Evolutionary conservation across 2,329 filamentous ascomycete genomes (phyloP), one percentile per base, ranked within the genome.

Genomic region (Calonectria honghensis): DNA sequence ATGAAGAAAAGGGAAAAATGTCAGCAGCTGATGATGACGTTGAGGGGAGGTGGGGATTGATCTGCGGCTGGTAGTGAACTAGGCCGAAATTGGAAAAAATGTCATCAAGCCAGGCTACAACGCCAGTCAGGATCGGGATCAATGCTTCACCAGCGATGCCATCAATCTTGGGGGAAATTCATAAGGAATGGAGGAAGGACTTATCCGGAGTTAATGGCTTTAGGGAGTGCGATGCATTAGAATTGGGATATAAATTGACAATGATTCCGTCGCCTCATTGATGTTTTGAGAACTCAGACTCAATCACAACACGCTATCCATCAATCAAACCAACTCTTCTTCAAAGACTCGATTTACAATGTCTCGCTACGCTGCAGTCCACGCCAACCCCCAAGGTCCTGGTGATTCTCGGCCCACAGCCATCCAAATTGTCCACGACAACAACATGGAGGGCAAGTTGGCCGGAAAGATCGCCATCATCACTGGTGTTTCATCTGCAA

Each of bases 381-480:
- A 73, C 16, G 24, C 24, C 5, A 69, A 69, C 24, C 54, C 70
- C 24, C 20, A 75, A 4, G 77, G 77, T 2, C 72, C 77, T 0
- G 74, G 77, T 0, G 77, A 79, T 16, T 57, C 74, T 11, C 69
- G 77, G 0, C 77, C 74, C 6, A 79, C 77, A 3, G 72, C 77
- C 3, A 37, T 79, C 39, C 72, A 70, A 13, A 70, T 73, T 41
- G 48, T 73, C 37, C 59, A 41, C 14, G 72, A 73, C n/a, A 66
- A 66, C 14, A 24, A 41, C 11, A 45, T 73, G 50, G 66, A 51
- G 20, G 72, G 72, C 57, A 73, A 73, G 14, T 61, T 65, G 24
- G 51, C 41, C 20, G 72, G 61, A 13, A 73, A 70, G 24, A 29
- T 66, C 1, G 11, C 68, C 2, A 54, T 79, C 29, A 31, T 79